A percentile compares a stretch with the other conserved stretches of the same genome.
Conservation (phyloP, 2,329 filamentous ascomycete species). For the Claviceps fusiformis region DNA sequence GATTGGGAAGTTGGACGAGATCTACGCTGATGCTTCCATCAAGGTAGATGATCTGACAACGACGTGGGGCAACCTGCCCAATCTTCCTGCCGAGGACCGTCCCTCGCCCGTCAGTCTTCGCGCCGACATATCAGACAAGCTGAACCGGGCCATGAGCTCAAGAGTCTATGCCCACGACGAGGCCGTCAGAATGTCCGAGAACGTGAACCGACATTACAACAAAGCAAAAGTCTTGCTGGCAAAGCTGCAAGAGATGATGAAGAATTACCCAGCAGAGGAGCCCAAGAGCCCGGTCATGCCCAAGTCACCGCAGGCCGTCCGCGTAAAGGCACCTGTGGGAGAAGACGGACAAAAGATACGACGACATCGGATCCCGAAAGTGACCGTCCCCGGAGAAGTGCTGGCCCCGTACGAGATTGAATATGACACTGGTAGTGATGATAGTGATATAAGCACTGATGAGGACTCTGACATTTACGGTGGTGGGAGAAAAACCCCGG, state of each 20-base stretch:
- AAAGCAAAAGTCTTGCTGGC: slow-evolving; percentile 43
- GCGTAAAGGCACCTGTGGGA: slow-evolving; percentile 33
- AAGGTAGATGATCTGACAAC: slow-evolving; percentile 43
- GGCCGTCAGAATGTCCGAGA: slow-evolving; percentile 49
- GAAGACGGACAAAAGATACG: slow-evolving; percentile 32
- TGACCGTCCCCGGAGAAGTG: slow-evolving; percentile 53
- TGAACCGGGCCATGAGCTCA: slow-evolving; percentile 40
- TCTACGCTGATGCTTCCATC: slow-evolving; percentile 41
- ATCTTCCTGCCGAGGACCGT: slow-evolving; percentile 30
- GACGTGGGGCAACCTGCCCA: slow-evolving; percentile 42
- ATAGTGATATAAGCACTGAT: slow-evolving; percentile 38
- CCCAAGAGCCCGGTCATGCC: slow-evolving; percentile 35
- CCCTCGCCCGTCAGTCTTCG: slow-evolving; percentile 38
- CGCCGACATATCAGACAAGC: slow-evolving; percentile 44
- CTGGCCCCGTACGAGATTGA: slow-evolving; percentile 52
- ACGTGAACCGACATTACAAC: slow-evolving; percentile 47
- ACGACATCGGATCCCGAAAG: slow-evolving; percentile 37
- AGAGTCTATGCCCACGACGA: slow-evolving; percentile 48
- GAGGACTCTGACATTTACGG: slow-evolving; percentile 31
- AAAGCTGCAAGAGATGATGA: slow-evolving; percentile 46
- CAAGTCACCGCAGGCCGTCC: slow-evolving; percentile 40
- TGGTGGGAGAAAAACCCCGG: slow-evolving; percentile 22
- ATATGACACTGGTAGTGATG: slow-evolving; percentile 43
- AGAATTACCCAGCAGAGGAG: slow-evolving; percentile 44
- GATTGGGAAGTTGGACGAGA: slow-evolving; percentile 49